Evolutionary conservation across 257 asterid genomes (phyloP), one percentile per base, ranked within the genome.

Genomic region (Prunella vulgaris): DNA sequence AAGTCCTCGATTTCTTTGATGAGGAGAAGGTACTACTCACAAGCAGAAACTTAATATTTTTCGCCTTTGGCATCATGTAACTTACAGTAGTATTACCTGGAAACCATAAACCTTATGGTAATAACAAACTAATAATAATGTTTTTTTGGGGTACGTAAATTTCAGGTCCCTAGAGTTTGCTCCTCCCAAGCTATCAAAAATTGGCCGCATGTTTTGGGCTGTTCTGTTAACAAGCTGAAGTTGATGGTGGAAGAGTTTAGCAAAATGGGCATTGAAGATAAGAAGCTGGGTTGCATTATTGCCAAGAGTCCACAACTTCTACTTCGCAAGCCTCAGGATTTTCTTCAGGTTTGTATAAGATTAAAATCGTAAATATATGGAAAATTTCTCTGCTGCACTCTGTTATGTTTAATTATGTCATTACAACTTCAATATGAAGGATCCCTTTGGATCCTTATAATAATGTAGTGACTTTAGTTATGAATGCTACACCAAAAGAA

Each of bases 221-320:
- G 84, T 77, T 88, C 97, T 5, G 76, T 87, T 61, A 65, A 79
- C 80, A 90, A 81, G 83, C 72, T 93, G 85, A 81, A 78, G 81
- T 22, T 82, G 76, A 86, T 84, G 87, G 84, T 93, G 69, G 84
- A 80, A 25, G 85, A 84, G 62, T 78, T 88, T 5, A 33, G 46
- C 52, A 80, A 78, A 52, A 71, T 89, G 62, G 88, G 85, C 63
- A 76, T 93, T 66, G 74, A 67, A 48, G 60, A 69, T 70, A 85
- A 88, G 78, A 90, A 84, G 83, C 78, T 90, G 68, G 97, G 99
- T 40, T 79, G 75, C 63, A 83, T 93, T 73, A 80, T 93, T 68
- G 86, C 90, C 33, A 82, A 80, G 74, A 90, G 96, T 71, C 99
- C 99, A 12, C 96, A 89, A 69, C 83, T 93, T 28, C 84, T 93